phyloP scores from a whole-genome alignment of 2,329 filamentous ascomycete genomes.

The Fonsecaea pugnacius region DNA sequence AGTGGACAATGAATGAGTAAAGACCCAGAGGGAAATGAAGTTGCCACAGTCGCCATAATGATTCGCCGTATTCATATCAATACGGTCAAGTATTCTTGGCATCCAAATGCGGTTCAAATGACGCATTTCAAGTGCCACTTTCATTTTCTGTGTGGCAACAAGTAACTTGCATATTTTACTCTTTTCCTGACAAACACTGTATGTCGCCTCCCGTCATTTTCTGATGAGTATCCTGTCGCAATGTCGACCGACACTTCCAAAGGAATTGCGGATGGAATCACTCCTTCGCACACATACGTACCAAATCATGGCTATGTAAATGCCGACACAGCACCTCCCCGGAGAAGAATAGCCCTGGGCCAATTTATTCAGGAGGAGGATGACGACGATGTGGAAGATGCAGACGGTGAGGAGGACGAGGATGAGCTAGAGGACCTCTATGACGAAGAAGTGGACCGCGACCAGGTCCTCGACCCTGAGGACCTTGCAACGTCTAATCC shows the following conservation, averaged over 20 bases:
- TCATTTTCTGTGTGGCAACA: conserved; percentile 4
- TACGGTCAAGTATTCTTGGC: conserved; percentile 3
- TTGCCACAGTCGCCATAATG: neutral
- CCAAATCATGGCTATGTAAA: conserved; percentile 56
- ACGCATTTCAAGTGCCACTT: conserved; percentile 4
- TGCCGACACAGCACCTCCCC: conserved; percentile 39
- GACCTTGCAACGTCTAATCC: conserved; percentile 61
- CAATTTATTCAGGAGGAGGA: conserved; percentile 39
- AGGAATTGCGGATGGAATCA: conserved; percentile 51
- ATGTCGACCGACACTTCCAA: conserved; percentile 12
- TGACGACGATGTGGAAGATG: conserved; percentile 43
- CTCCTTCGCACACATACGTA: conserved; percentile 54
- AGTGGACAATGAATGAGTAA: neutral
- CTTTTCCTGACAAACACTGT: neutral
- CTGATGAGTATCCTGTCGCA: neutral
- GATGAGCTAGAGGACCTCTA: neutral
- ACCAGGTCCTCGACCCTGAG: conserved; percentile 60
- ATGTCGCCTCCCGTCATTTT: neutral
- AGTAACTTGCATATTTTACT: neutral
- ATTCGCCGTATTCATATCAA: neutral
- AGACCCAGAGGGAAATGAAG: neutral
- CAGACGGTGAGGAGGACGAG: conserved; percentile 55
- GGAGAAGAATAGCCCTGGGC: conserved; percentile 39
- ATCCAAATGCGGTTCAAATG: conserved; percentile 11
- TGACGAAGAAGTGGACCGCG: conserved; percentile 65